phyloP scores from a whole-genome alignment of 176 grass and related monocot species.

The Ananas comosus region DNA sequence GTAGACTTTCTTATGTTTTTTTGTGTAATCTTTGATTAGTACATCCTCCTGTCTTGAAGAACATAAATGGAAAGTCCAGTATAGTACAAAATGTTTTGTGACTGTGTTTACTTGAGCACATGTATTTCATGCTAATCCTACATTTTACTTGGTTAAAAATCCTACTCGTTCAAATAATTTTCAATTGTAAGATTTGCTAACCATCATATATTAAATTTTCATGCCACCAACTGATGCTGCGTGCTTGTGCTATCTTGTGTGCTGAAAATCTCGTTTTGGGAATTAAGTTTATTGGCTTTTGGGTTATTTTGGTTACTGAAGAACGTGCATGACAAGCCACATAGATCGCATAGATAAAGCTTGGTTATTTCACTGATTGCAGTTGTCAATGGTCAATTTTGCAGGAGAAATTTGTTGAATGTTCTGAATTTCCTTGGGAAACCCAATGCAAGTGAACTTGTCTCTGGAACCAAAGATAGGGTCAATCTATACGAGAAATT shows the following conservation, averaged over 20 bases:
- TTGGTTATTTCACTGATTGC: background rate
- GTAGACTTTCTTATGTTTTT: background rate
- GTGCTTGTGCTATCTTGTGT: background rate
- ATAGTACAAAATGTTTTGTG: background rate
- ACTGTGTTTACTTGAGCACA: background rate
- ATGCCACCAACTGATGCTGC: background rate
- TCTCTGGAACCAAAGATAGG: conserved; percentile 78
- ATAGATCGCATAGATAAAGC: background rate
- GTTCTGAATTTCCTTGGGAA: conserved; percentile 81
- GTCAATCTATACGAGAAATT: conserved; percentile 83
- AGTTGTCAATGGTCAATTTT: background rate
- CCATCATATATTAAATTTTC: background rate
- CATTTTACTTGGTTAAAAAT: background rate
- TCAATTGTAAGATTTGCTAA: background rate
- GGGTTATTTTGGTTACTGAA: too few species aligned
- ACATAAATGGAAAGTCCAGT: background rate
- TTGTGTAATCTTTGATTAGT: background rate
- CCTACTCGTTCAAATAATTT: background rate
- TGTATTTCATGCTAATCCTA: background rate
- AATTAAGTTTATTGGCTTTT: too few species aligned
- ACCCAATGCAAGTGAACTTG: conserved; percentile 74
- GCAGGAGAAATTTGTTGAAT: conserved; percentile 86
- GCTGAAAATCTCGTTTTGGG: background rate
- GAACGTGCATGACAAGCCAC: too few species aligned
- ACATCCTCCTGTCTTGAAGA: background rate